Percentiles rank a stretch among this genome's conserved stretches.
Conservation (phyloP, 2,329 filamentous ascomycete species). For the Pestalotiopsis sp. region DNA sequence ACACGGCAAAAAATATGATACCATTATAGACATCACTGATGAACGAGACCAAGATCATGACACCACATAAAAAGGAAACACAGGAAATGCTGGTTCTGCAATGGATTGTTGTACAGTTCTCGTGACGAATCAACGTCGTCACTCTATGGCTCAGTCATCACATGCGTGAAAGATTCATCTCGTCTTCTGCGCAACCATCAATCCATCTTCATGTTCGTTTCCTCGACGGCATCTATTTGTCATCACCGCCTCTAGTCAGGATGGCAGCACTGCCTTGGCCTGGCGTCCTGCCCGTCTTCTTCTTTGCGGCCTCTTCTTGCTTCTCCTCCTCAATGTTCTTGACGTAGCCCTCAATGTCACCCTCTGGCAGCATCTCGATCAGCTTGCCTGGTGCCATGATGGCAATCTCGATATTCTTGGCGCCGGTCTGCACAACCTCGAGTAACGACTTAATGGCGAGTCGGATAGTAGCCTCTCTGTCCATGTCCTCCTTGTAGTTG, state of each 20-base stretch:
- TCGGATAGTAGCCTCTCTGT: conserved; percentile 92
- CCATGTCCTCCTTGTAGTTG: conserved; percentile 98
- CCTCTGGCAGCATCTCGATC: conserved; percentile 90
- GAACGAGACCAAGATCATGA: conserved; percentile 7
- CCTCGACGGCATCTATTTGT: not conserved
- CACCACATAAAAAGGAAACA: not conserved
- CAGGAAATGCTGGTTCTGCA: not conserved
- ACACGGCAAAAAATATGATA: conserved; percentile 14
- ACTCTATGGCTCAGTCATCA: conserved; percentile 15
- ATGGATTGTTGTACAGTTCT: conserved; percentile 3
- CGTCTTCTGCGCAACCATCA: not conserved
- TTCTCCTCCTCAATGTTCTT: conserved; percentile 99
- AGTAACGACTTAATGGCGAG: conserved; percentile 97
- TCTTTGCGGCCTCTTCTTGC: conserved; percentile 96
- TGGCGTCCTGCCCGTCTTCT: conserved; percentile 81
- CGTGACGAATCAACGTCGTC: conserved; percentile 3
- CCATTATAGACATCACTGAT: conserved; percentile 15
- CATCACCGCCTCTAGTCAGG: conserved; percentile 61
- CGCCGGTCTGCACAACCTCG: conserved; percentile 97
- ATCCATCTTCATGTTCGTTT: not conserved
- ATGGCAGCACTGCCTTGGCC: conserved; percentile 73
- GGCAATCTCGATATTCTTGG: conserved; percentile 99
- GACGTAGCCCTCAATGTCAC: conserved; percentile 96
- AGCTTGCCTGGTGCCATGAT: conserved; percentile 92
- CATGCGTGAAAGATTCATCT: not conserved